Base-by-base conservation (phyloP, 805 yeast species). In the Yarrowia hollandica region DNA sequence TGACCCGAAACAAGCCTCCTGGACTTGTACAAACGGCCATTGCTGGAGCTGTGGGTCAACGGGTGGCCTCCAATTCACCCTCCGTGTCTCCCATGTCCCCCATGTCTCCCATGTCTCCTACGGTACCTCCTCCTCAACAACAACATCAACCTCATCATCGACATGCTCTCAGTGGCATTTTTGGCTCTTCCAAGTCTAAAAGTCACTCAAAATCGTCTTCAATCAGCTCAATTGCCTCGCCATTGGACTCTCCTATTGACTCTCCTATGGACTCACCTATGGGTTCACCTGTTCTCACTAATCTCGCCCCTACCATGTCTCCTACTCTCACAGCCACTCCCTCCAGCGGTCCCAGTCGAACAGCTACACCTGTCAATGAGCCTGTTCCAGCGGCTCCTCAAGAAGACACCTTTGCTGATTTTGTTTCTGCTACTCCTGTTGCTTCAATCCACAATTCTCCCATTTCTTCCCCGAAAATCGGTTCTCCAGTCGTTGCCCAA, bases 351-450 rank as follows among this genome's bases (percentile, higher is more conserved):
- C 44, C 44, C 9, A 39, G 44, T 16, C 44, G 44, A 1, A 12
- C 44, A 4, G 19, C 31, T 2, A 41, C 33, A 7, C 48, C 48
- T 1, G 22, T 26, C 9, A 28, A 15, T n/a, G n/a, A 3, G 6
- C 31, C n/a, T 3, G 23, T 25, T 14, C 12, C 33, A 2, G 25
- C n/a, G 11, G 15, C 6, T 5, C 9, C 28, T 25, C 34, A 16
- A 14, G 52, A 44, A 14, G 52, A 44, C n/a, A 44, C 35, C 18
- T 44, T 44, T 28, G 52, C 52, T 0, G 52, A 44, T n/a, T 44
- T 44, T 15, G 26, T 44, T 6, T 31, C 39, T 4, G 39, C 55
- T 18, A 33, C 55, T 2, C 55, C 55, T 12, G 55, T 33, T 15
- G 39, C 30, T 1, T 48, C 55, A 10, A 33, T 30, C 4, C n/a